phyloP scores from a whole-genome alignment of 306 rosid genomes.

The Lathyrus aphaca region DNA sequence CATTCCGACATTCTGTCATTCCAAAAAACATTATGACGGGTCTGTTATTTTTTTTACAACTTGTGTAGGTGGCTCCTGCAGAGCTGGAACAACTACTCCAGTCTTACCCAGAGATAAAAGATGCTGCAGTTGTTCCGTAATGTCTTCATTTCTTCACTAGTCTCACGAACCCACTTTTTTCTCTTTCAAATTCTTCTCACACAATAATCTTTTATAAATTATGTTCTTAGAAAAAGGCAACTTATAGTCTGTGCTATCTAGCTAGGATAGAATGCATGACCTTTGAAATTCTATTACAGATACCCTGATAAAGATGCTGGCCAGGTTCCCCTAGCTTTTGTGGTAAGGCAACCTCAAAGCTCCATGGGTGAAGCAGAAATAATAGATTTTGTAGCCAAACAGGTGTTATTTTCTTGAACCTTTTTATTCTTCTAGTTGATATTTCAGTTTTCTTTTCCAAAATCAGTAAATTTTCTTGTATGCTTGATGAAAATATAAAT shows the following conservation, averaged over 20 bases:
- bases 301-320: conserved; percentile 77
- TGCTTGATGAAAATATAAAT: neutral
- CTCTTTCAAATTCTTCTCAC: neutral
- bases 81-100: conserved; percentile 69
- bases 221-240: neutral
- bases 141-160: neutral
- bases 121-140: conserved; percentile 74
- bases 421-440: neutral
- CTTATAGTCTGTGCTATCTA: neutral
- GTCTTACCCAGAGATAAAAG: conserved; percentile 57
- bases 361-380: conserved; percentile 45
- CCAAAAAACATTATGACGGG: neutral
- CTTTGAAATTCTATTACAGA: conserved; percentile 37
- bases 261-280: neutral
- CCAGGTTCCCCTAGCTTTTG: conserved; percentile 71
- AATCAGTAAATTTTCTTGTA: neutral
- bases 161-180: neutral
- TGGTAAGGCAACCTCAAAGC: conserved; percentile 53
- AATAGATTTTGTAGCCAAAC: conserved; percentile 56
- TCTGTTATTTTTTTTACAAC: neutral
- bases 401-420: conserved; percentile 42
- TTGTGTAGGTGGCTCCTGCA: conserved; percentile 68
- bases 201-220: neutral
- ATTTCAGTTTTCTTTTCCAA: conserved; percentile 1
- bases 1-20: too few species aligned